Base-by-base conservation (phyloP, 345 rosid genomes). In the Iberis pinnata region DNA sequence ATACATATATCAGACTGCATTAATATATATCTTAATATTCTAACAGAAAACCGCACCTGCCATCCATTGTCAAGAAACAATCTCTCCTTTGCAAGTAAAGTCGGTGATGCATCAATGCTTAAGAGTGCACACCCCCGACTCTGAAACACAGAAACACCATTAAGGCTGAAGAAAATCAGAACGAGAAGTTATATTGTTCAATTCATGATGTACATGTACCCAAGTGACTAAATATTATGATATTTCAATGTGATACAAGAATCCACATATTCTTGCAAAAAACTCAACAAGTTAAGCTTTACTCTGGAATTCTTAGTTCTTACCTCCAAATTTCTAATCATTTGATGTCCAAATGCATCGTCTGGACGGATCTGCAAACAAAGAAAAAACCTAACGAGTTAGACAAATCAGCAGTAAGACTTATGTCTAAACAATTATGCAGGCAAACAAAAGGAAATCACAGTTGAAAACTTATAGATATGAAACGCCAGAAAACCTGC, bases 321-420 rank as follows among this genome's bases (percentile, higher is more conserved):
- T 70, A 86, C 98, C 97, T 86, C 98, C 77, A 92, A 80, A 65
- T 92, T 92, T 64, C 76, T 83, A 43, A 85, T 83, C 98, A 92
- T 92, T 70, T 92, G 97, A 74, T 77, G 77, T 42, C 98, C 98
- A 81, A 92, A 92, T 55, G 98, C 89, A 81, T 92, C 96, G 77
- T 88, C 82, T 12, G 95, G 97, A 61, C 60, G 95, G 60, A 88
- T 92, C 98, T 92, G 81, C 62, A 54, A 68, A 49, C 61, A 62
- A 53, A 76, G 56, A 20, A 62, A 53, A 76, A 58, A 20, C 20
- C 50, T 43, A 26, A 51, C n/a, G 33, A 58, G 55, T 48, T 24
- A 60, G 44, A 27, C 39, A 46, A 43, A 61, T 9, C n/a, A 59
- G 11, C 47, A 54, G 57, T 24, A 49, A 36, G 36, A 49, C 29